These are phyloP conservation scores for Akanthomyces lecanii DNA, from an alignment of 2,329 filamentous ascomycete species.

Conservation along the genomic window DNA sequence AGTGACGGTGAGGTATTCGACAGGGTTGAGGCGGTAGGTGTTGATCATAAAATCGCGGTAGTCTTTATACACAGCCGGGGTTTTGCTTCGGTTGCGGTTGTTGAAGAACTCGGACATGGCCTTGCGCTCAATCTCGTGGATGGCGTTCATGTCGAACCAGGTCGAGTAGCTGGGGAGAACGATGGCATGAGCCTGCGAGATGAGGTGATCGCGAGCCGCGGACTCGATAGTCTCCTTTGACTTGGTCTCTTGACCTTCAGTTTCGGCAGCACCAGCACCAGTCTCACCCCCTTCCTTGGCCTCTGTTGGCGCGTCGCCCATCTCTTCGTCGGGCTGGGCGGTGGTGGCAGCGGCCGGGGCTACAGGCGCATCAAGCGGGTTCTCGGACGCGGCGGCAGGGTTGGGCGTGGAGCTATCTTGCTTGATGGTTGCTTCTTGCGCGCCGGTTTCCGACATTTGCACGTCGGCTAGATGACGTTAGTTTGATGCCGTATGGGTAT, in stretches of 20 bases:
- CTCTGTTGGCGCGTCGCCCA: conserved; percentile 62
- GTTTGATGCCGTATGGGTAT: background rate
- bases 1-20: conserved; percentile 95
- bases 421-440: conserved; percentile 49
- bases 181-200: conserved; percentile 90
- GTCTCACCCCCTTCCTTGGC: conserved; percentile 45
- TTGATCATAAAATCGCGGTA: conserved; percentile 99
- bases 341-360: conserved; percentile 54
- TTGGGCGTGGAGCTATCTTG: conserved; percentile 59
- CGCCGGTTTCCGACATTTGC: conserved; percentile 54
- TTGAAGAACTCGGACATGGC: conserved; percentile 98
- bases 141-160: conserved; percentile 97
- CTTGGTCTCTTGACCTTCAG: conserved; percentile 55
- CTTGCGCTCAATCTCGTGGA: conserved; percentile 90
- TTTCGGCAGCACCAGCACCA: conserved; percentile 45
- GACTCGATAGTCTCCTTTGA: conserved; percentile 79
- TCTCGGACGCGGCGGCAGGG: conserved; percentile 51
- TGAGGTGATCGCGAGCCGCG: conserved; percentile 84
- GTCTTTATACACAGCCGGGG: conserved; percentile 93
- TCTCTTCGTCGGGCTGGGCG: conserved; percentile 70
- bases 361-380: conserved; percentile 65
- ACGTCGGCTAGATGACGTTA: conserved; percentile 45
- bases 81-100: conserved; percentile 96
- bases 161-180: conserved; percentile 96
- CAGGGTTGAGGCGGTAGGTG: conserved; percentile 91